These are phyloP conservation scores for Vigna trinervia DNA, from an alignment of 306 rosid genomes.

Conservation along the genomic window DNA sequence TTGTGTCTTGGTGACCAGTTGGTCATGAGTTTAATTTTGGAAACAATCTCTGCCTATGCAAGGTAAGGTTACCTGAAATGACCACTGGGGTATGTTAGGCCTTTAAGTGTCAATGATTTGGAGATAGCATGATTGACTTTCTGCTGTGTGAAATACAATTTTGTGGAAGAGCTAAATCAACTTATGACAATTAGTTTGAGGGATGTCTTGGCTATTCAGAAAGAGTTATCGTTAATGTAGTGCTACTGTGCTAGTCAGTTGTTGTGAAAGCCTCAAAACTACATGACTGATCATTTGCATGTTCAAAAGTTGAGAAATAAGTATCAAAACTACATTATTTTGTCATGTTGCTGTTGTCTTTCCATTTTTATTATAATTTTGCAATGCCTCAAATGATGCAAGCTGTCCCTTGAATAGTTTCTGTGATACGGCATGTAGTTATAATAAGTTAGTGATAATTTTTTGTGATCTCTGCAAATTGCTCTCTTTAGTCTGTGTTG, in stretches of 20 bases:
- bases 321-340: background rate
- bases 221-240: conserved; percentile 25
- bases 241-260: conserved; percentile 15
- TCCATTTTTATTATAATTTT: conserved; percentile 17
- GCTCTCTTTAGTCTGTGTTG: conserved; percentile 17
- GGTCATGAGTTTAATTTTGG: no score
- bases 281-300: conserved; percentile 18
- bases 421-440: background rate
- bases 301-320: conserved; percentile 40
- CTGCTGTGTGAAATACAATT: conserved; percentile 3
- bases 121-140: background rate
- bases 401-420: conserved; percentile 9
- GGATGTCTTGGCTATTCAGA: conserved; percentile 19
- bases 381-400: background rate
- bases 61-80: no score
- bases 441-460: no score
- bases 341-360: conserved; percentile 27
- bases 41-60: no score
- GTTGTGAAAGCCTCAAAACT: conserved; percentile 9
- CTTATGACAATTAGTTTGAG: conserved; percentile 22
- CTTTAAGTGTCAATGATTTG: background rate
- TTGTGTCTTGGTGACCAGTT: no score
- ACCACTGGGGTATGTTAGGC: no score
- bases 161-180: conserved; percentile 31
- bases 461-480: conserved; percentile 10